Percentiles rank a stretch among this genome's conserved stretches.
Evolutionary conservation across 768 basidiomycete genomes (phyloP).

Genomic region (Xerocomus potaroensis): DNA sequence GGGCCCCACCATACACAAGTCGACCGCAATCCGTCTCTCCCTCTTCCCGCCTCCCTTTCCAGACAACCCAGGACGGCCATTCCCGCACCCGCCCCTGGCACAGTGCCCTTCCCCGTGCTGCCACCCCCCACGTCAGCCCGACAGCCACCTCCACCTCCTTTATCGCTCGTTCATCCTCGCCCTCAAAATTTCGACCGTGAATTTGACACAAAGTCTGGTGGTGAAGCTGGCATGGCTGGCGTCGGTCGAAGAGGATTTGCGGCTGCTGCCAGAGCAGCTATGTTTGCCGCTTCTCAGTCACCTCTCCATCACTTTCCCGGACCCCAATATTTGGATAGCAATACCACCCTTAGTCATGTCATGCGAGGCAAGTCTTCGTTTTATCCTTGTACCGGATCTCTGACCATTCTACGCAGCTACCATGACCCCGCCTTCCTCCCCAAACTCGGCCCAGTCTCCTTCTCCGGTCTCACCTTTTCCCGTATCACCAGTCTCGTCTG

Average conservation of each 20-base stretch:
- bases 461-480: conserved; percentile 34
- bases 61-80: conserved; percentile 6
- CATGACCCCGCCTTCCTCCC: conserved; percentile 32
- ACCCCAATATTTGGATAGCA: conserved; percentile 46
- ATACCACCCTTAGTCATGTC: conserved; percentile 28
- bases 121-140: conserved; percentile 11
- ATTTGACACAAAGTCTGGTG: conserved; percentile 69
- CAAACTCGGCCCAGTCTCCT: conserved; percentile 29
- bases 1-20: conserved; percentile 7
- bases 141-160: conserved; percentile 16
- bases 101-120: conserved; percentile 14
- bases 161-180: conserved; percentile 8
- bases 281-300: conserved; percentile 33
- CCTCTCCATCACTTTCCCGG: conserved; percentile 7
- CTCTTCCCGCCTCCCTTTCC: neutral
- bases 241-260: conserved; percentile 82
- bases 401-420: conserved; percentile 22
- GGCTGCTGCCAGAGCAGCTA: conserved; percentile 65
- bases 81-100: conserved; percentile 9
- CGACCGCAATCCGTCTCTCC: conserved; percentile 1
- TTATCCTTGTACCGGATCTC: neutral
- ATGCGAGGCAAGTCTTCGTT: conserved; percentile 29
- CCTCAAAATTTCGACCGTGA: conserved; percentile 25
- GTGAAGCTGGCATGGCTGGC: conserved; percentile 85
- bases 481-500: conserved; percentile 21